Evolutionary conservation across 352 stramenopile species (phyloP), one percentile per base, ranked within the genome.

Genomic region (Phytophthora rubi): DNA sequence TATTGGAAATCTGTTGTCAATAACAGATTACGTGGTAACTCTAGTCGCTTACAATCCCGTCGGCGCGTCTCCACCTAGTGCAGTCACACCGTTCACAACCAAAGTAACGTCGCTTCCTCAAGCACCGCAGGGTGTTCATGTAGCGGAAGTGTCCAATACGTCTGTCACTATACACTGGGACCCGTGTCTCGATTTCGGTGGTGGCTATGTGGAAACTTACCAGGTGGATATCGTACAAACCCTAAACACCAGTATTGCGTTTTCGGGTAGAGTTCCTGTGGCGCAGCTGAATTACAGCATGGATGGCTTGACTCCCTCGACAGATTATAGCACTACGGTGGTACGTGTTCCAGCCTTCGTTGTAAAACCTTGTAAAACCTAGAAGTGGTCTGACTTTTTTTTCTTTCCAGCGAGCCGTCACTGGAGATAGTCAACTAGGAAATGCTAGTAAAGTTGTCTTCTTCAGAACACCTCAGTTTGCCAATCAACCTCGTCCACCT

Each of bases 281-380:
- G 33, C 56, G 8, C 21, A 71, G 12, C 18, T 72, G 2, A 76
- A 64, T n/a, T 51, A 59, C 0, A 81, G 71, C 2, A 65, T 86
- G 1, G 8, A n/a, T 0, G 57, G 62, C 1, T 65, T 91, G 2
- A 56, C 18, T 1, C 68, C 78, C 1, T 42, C 60, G 15, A 67
- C 60, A 8, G 52, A 78, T 9, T 91, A 91, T 64, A 75, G 70
- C 16, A 75, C 58, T 4, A 89, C 66, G 1, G 69, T 91, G 55
- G 83, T 90, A 80, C 35, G 83, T 81, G 13, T 35, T 32, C 21
- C 18, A 26, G 15, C 26, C 3, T 33, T 51, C 30, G 4, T 21
- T 21, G 6, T 37, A 37, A 37, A 10, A 23, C 2, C 6, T 57
- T 21, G 6, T 37, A 37, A 37, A 10, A 23, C 2, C 6, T 57